Evolutionary conservation across 805 yeast species (phyloP).

Genomic region (Saturnispora zaruensis): DNA sequence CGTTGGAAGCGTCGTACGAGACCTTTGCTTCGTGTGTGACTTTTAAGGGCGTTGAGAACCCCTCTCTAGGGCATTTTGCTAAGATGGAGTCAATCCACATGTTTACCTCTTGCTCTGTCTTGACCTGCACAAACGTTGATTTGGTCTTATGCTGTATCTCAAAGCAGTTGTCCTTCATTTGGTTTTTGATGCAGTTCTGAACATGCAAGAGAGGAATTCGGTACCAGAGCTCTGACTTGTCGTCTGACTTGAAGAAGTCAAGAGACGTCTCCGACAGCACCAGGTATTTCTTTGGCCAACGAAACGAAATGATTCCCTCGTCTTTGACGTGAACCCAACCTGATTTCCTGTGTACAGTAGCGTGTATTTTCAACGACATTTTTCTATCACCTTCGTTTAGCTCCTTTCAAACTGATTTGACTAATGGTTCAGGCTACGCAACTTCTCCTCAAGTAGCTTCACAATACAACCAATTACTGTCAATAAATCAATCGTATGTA

Average conservation of each 20-base stretch:
- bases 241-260: conserved; percentile 66
- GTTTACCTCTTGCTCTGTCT: conserved; percentile 69
- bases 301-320: conserved; percentile 79
- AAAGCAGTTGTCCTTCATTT: conserved; percentile 68
- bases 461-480: background rate
- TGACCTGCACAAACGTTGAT: conserved; percentile 66
- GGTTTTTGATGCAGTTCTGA: conserved; percentile 56
- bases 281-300: conserved; percentile 88
- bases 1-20: conserved; percentile 72
- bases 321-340: conserved; percentile 94
- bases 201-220: conserved; percentile 52
- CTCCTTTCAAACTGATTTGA: background rate
- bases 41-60: conserved; percentile 86
- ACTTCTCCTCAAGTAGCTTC: background rate
- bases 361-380: conserved; percentile 22
- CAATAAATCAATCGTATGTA: background rate
- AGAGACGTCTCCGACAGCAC: conserved; percentile 68
- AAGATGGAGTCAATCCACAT: conserved; percentile 89
- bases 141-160: conserved; percentile 64
- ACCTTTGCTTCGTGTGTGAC: conserved; percentile 92
- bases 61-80: conserved; percentile 55
- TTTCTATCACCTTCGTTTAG: background rate
- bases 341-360: conserved; percentile 33
- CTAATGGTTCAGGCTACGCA: background rate
- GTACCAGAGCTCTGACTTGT: conserved; percentile 37